Evolutionary conservation across 192 early-diverging fungal species (phyloP), one percentile per base, ranked within the genome.

Genomic region (Backusella morwellensis): DNA sequence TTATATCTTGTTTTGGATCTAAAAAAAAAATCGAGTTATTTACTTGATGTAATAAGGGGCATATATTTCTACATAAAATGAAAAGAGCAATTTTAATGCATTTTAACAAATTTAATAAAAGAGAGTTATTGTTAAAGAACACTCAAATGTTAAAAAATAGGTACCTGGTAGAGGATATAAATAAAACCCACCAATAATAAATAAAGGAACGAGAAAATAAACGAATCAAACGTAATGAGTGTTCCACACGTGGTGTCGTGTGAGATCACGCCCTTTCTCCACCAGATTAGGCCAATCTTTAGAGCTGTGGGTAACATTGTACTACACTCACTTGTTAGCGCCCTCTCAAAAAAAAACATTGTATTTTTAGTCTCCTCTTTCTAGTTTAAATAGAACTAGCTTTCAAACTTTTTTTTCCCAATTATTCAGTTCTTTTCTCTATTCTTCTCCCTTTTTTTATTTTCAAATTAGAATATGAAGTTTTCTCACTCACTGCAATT

Each of bases 401-500:
- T 35, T 70, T 70, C 68, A 70, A 70, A 70, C 9, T 68, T 77
- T 70, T 77, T 70, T 54, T 54, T 41, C 17, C 0, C 56, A 32
- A 32, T 74, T 74, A 35, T 59, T 75, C 44, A 44, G 14, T 68
- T 47, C 35, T 47, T 66, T 9, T 41, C 26, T 56, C 66, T 66
- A n/a, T 21, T 47, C 40, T 50, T 63, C 34, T 32, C 50, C 19
- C 19, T 34, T 35, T 50, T 34, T 34, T 32, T 73, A 35, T 66
- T 66, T 21, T 66, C 35, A 12, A 36, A 42, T 26, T 74, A 38
- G 19, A 36, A 26, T 26, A 97, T 98, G 95, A 98, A 98, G 88
- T 98, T 98, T 77, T 94, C 95, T 26, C 93, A 94, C 81, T 90
- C 92, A 32, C 88, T 98, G 66, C 93, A 96, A 84, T 91, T 98